A percentile compares a stretch with the other conserved stretches of the same genome.
Conservation (phyloP, 1,284 basidiomycete genomes). For the Apiotrichum siamense region DNA sequence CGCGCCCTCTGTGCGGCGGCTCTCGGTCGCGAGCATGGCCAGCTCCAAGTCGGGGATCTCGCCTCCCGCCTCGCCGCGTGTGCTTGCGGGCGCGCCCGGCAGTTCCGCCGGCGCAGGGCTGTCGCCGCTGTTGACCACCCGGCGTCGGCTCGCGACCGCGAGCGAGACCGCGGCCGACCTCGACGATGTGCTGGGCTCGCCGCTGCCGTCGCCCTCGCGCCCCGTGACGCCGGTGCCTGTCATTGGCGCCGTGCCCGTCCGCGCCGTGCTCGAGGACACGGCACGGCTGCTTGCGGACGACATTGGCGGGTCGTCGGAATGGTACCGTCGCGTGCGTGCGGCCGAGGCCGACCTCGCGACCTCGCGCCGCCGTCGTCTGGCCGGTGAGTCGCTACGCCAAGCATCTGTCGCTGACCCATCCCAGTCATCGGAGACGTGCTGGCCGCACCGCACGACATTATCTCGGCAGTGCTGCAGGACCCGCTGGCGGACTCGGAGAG, state of each 20-base stretch:
- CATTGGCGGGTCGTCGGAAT: conserved; percentile 35
- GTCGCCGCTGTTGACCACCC: neutral
- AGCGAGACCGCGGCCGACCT: neutral
- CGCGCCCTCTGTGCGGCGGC: neutral
- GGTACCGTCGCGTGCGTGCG: conserved; percentile 23
- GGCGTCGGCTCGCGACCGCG: neutral
- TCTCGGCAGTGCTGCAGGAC: conserved; percentile 41
- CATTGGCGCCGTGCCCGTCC: neutral
- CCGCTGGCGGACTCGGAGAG: conserved; percentile 26
- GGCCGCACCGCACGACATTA: conserved; percentile 31
- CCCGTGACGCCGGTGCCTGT: neutral
- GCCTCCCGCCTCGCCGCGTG: neutral
- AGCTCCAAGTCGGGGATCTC: neutral
- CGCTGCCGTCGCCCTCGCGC: neutral
- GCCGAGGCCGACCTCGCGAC: conserved; percentile 18
- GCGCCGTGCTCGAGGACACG: neutral
- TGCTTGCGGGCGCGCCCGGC: too few species aligned
- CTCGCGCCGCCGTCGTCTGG: conserved; percentile 21
- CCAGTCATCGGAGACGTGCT: conserved; percentile 36
- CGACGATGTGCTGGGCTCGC: neutral
- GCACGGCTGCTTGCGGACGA: conserved; percentile 26
- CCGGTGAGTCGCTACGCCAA: conserved; percentile 21
- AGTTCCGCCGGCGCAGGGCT: too few species aligned
- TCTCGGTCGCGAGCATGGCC: neutral
- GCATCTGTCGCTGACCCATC: neutral